Evolutionary conservation across 805 yeast species (phyloP), one percentile per base, ranked within the genome.

Genomic region (Metschnikowia amazonensis): DNA sequence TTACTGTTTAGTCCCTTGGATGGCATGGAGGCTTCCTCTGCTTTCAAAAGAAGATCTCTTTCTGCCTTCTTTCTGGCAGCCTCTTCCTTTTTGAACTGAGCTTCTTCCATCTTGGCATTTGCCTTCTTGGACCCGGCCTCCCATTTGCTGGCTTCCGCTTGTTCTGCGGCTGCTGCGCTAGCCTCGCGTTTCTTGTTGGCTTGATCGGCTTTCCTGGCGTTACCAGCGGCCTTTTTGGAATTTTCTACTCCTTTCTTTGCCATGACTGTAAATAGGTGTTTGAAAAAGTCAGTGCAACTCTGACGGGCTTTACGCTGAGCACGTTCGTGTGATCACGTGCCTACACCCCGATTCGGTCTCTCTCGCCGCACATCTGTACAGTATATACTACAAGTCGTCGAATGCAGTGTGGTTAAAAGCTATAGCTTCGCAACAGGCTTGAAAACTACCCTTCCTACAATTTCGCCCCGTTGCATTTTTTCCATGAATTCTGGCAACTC

Each of bases 61-160:
- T 86, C 94, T n/a, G 86, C 85, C 72, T 86, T 87, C 71, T 83
- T 84, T 45, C 81, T 75, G 7, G 84, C 81, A 4, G 86, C 90
- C 57, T 85, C 90, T 42, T 83, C 89, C 59, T 76, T 80, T 67
- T 85, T 86, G 45, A 78, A 81, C 42, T 76, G 80, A 13, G 78
- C 83, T 18, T 78, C 86, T 44, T 78, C 83, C 64, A 82, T 82
- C 75, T 86, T 87, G 69, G 80, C 77, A 63, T 75, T 78, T 29
- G 76, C 78, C 60, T 80, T 80, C 70, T 86, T 86, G 21, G 87
- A 57, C 27, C 94, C 95, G 18, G 81, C 72, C 3, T 76, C 79
- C 94, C 94, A 86, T 51, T 77, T 72, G 13, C 74, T 73, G 24
- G 77, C 82, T 56, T 86, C 90, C 1, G 65, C 76, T 1, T 75